A percentile compares a stretch with the other conserved stretches of the same genome.
Evolutionary conservation across 148 eudicot genomes (phyloP).

Genomic region (Diospyros kaki): DNA sequence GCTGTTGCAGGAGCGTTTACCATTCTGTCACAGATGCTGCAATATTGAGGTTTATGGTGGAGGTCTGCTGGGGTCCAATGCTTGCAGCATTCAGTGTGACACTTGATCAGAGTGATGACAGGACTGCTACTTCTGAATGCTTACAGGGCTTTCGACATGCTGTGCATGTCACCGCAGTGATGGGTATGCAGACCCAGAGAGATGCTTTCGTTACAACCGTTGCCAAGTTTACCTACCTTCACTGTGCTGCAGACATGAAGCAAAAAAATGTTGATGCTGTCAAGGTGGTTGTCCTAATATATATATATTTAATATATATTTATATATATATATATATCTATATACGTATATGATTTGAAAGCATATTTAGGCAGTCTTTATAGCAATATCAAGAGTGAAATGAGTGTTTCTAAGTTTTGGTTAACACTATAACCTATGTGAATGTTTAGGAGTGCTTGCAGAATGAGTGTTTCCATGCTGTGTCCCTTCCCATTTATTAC

Average conservation of each 20-base stretch:
- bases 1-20: constrained; percentile 62
- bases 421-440: not conserved
- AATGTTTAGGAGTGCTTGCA: constrained; percentile 6
- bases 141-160: constrained; percentile 90
- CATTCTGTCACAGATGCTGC: constrained; percentile 74
- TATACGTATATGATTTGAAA: too few relatives aligned
- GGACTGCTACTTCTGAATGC: constrained; percentile 76
- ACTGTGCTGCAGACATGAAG: constrained; percentile 95
- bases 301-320: too few relatives aligned
- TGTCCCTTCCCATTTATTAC: not conserved
- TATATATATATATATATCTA: too few relatives aligned
- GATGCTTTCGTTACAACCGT: constrained; percentile 97
- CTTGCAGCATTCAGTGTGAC: constrained; percentile 98
- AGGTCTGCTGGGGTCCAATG: constrained; percentile 99
- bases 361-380: too few relatives aligned
- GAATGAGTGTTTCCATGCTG: not conserved
- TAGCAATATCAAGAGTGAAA: constrained; percentile 2
- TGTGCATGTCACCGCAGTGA: constrained; percentile 88
- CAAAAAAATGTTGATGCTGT: constrained; percentile 97
- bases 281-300: constrained; percentile 47
- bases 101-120: constrained; percentile 96
- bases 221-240: constrained; percentile 93
- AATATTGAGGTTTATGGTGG: constrained; percentile 95
- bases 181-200: constrained; percentile 98
- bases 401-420: not conserved